Evolutionary conservation across 1,139 yeast species (phyloP).

Genomic region (Blastobotrys elegans): DNA sequence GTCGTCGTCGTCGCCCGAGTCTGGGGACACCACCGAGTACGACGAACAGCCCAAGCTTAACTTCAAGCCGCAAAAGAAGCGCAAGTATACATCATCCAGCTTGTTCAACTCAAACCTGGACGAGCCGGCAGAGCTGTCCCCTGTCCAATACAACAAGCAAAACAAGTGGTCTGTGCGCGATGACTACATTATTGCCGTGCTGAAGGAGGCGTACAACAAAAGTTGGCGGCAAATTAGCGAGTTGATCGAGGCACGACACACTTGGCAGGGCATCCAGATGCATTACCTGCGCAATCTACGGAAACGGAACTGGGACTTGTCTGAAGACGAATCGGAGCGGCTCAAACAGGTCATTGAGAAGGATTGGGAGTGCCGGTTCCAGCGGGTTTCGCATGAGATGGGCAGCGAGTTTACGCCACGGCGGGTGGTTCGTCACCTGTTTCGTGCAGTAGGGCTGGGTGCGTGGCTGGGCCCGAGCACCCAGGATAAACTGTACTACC

Average conservation of each 20-base stretch:
- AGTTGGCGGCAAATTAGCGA: constrained; percentile 40
- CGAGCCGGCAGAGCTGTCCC: neutral
- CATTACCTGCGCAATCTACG: constrained; percentile 39
- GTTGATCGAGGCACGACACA: constrained; percentile 33
- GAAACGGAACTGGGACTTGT: constrained; percentile 34
- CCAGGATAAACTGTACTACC: neutral
- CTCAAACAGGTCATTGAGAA: constrained; percentile 30
- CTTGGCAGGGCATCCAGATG: constrained; percentile 45
- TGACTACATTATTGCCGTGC: constrained; percentile 37
- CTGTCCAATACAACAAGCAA: neutral
- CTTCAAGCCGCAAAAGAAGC: neutral
- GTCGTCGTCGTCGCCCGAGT: too few relatives aligned
- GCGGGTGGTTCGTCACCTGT: constrained; percentile 7
- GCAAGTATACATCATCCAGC: neutral
- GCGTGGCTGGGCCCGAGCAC: neutral
- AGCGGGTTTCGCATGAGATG: constrained; percentile 32
- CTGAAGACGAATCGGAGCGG: constrained; percentile 32
- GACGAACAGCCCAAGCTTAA: neutral
- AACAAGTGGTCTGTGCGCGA: constrained; percentile 27
- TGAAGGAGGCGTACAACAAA: constrained; percentile 35
- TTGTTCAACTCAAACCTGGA: neutral
- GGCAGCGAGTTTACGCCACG: constrained; percentile 25
- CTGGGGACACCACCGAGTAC: neutral
- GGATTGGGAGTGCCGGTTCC: constrained; percentile 42
- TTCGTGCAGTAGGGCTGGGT: neutral